Evolutionary conservation across 495 filamentous ascomycete species (phyloP).

Genomic region (Aspergillus incahuasiensis): DNA sequence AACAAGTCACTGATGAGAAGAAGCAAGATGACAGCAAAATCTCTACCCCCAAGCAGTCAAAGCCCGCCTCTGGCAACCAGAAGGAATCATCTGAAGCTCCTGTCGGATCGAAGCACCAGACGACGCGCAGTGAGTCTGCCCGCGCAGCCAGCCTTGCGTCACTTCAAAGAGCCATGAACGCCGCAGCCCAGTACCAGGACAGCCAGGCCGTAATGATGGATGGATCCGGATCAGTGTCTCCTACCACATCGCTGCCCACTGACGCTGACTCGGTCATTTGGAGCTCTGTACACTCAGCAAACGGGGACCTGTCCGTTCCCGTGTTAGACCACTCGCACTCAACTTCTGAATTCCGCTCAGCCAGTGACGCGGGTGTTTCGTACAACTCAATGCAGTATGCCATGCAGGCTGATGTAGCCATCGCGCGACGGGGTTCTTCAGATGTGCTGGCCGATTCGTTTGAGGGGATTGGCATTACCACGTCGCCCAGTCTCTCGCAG

Average conservation of each 20-base stretch:
- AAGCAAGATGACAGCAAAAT: conserved; percentile 27
- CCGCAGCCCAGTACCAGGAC: conserved; percentile 33
- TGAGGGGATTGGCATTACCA: conserved; percentile 38
- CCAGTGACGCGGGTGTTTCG: conserved; percentile 24
- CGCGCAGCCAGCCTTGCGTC: conserved; percentile 44
- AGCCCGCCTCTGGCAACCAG: conserved; percentile 18
- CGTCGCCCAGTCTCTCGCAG: conserved; percentile 22
- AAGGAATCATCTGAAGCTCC: conserved; percentile 22
- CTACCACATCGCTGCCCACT: conserved; percentile 29
- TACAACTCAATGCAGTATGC: conserved; percentile 34
- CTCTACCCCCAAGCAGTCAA: conserved; percentile 29
- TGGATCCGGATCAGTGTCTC: conserved; percentile 30
- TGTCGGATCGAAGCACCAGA: conserved; percentile 32
- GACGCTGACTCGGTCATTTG: conserved; percentile 12
- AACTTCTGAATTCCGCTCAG: conserved; percentile 18
- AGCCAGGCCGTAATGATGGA: conserved; percentile 6
- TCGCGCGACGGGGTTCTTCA: conserved; percentile 38
- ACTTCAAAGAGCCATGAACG: conserved; percentile 42
- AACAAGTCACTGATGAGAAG: conserved; percentile 24
- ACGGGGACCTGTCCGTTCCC: conserved; percentile 23
- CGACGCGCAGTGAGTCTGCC: conserved; percentile 39
- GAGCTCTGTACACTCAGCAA: conserved; percentile 5
- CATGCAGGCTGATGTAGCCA: conserved; percentile 32
- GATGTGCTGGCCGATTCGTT: conserved; percentile 37
- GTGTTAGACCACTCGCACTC: conserved; percentile 21